Conservation (phyloP, 768 basidiomycete species). For the Gyrodon lividus region DNA sequence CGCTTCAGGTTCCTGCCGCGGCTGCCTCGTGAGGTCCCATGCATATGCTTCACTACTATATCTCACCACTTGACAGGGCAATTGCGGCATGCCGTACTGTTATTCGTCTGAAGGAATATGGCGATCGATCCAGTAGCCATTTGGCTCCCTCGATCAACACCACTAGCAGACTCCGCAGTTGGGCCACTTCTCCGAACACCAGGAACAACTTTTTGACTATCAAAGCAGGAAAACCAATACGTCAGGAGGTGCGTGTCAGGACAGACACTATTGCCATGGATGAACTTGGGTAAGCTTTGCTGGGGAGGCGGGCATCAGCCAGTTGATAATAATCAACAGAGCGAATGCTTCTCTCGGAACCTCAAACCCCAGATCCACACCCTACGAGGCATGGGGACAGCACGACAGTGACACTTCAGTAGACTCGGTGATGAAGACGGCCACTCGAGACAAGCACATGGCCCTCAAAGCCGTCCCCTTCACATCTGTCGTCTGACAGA, state of each 20-base stretch:
- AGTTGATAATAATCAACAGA: constrained; percentile 4
- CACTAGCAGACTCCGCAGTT: no score
- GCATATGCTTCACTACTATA: no score
- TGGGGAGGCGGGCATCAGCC: background rate
- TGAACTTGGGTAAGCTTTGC: constrained; percentile 14
- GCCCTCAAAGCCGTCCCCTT: constrained; percentile 1
- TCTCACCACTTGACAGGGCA: no score
- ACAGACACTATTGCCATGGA: no score
- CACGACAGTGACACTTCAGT: constrained; percentile 1
- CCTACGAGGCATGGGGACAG: constrained; percentile 15
- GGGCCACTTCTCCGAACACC: background rate
- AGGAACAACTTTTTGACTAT: constrained; percentile 1
- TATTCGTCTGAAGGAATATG: constrained; percentile 61
- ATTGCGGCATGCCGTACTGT: constrained; percentile 69
- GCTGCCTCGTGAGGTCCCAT: constrained; percentile 58
- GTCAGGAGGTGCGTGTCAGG: constrained; percentile 5
- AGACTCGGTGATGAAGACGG: constrained; percentile 7
- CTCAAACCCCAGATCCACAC: constrained; percentile 14
- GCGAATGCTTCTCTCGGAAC: constrained; percentile 7
- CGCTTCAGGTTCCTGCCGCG: constrained; percentile 58
- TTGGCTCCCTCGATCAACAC: constrained; percentile 23
- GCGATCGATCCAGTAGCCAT: constrained; percentile 20
- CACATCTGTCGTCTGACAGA: constrained; percentile 12
- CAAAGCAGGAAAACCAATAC: constrained; percentile 14
- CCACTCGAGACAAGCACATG: constrained; percentile 1